Conservation (phyloP, 2,329 filamentous ascomycete genomes). For the Pochonia chlamydosporia region DNA sequence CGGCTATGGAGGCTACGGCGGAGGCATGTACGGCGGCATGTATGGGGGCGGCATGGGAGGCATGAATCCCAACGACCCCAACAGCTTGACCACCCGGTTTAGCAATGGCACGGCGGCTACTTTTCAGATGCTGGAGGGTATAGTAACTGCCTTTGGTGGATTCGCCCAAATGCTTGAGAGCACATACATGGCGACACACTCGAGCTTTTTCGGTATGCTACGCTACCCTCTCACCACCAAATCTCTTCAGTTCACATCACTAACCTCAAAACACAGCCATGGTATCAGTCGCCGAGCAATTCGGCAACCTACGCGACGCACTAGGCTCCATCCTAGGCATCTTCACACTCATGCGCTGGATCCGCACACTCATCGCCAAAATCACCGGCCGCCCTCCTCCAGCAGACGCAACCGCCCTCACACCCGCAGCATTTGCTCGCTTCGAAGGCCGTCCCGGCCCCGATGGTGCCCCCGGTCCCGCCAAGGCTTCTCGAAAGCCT, state of each 20-base stretch:
- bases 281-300: constrained; percentile 97
- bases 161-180: constrained; percentile 99
- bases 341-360: constrained; percentile 93
- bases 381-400: constrained; percentile 86
- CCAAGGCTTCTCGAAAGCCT: constrained; percentile 85
- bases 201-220: constrained; percentile 86
- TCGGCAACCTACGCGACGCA: constrained; percentile 87
- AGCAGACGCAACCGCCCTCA: constrained; percentile 79
- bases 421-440: constrained; percentile 81
- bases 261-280: constrained; percentile 58
- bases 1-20: constrained; percentile 35
- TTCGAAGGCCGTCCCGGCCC: constrained; percentile 67
- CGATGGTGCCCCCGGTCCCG: constrained; percentile 58
- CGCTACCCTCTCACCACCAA: background rate
- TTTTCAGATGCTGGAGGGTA: constrained; percentile 96
- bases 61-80: constrained; percentile 68
- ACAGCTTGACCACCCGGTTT: constrained; percentile 93
- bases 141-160: constrained; percentile 92
- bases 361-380: constrained; percentile 85
- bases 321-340: constrained; percentile 91
- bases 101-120: constrained; percentile 92
- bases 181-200: constrained; percentile 99
- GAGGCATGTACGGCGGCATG: constrained; percentile 34
- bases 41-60: constrained; percentile 31
- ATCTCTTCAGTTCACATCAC: background rate